Evolutionary conservation across 345 rosid species (phyloP), one percentile per base, ranked within the genome.

Genomic region (Eucalyptus erythrocorys): DNA sequence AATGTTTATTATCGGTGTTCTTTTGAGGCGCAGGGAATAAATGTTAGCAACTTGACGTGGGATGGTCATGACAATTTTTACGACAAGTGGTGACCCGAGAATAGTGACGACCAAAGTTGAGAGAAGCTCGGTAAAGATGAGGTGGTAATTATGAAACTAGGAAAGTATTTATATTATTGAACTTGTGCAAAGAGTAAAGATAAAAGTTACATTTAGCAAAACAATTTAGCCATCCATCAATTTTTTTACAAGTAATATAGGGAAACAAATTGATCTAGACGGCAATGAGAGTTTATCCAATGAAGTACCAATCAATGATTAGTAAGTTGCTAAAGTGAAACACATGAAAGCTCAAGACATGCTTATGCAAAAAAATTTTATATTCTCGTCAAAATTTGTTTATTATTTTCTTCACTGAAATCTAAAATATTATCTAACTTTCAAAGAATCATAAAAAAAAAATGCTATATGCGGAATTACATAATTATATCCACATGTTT

Each of bases 61-160:
- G 45, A 3, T 10, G 22, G 7, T 19, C 7, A 71, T 17, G 24
- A 3, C 21, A 13, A 17, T 15, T 10, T 12, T 3, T 0, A 32
- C 1, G 11, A 10, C 43, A 8, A 34, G 42, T 2, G 43, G 11
- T 32, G 42, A 32, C 40, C 32, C 0, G 1, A 66, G 42, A 32
- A 66, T 32, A 8, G 4, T 16, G 40, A 66, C 0, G 34, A 64
- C 34, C 19, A 30, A 30, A 30, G 0, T 64, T 4, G 17, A 30
- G 9, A 7, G 17, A 61, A 61, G 71, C 34, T 61, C 0, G 3
- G 3, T 64, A n/a, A 64, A 64, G 21, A 64, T n/a, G 17, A 6
- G 19, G 40, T 7, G 40, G 3, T 64, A 64, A 64, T 0, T 40
- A 64, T 5, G 76, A 64, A 64, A 64, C 40, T 64, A n/a, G 5